Evolutionary conservation across 352 stramenopile genomes (phyloP), one percentile per base, ranked within the genome.

Genomic region (Pythium sukuiense): DNA sequence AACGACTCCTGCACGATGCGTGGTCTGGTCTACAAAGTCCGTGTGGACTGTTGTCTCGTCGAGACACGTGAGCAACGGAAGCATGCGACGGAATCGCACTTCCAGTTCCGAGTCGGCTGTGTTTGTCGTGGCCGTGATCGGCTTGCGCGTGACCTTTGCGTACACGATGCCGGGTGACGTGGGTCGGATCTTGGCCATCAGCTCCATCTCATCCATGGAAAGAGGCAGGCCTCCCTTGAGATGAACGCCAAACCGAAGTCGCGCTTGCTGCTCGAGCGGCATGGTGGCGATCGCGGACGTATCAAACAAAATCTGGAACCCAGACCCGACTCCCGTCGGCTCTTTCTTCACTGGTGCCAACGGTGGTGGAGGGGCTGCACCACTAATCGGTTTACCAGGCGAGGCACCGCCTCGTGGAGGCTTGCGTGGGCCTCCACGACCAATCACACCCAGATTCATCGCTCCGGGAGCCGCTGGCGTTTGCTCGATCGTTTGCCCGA

Each of bases 1-100:
- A 0, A 70, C 61, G 6, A 74, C 68, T 11, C 68, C 68, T 0
- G 59, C 68, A 12, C 68, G 68, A 27, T 53, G 62, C 6, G 61
- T 61, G 6, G 24, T 33, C 24, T 65, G 43, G 26, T 75, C 69
- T 2, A 72, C 43, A 26, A 69, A 75, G 30, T 75, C 69, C 2
- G 69, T 72, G 64, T 71, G 41, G 3, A 75, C 64, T 14, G 60
- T 46, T 3, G 69, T 64, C 3, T 63, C 53, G 33, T 71, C 59
- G 9, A 71, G 35, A 54, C 43, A 71, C 24, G 69, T 59, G 2
- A 75, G 41, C 29, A 75, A 43, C 3, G 69, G 63, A 8, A 68
- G 26, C 59, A 75, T 71, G 18, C 69, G 59, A 4, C 30, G 55
- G 27, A 48, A 65, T 0, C 69, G 63, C 26, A 63, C 50, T 29